Evolutionary conservation across 2,329 filamentous ascomycete genomes (phyloP), one percentile per base, ranked within the genome.

Genomic region (Westerdykella aurantiaca): DNA sequence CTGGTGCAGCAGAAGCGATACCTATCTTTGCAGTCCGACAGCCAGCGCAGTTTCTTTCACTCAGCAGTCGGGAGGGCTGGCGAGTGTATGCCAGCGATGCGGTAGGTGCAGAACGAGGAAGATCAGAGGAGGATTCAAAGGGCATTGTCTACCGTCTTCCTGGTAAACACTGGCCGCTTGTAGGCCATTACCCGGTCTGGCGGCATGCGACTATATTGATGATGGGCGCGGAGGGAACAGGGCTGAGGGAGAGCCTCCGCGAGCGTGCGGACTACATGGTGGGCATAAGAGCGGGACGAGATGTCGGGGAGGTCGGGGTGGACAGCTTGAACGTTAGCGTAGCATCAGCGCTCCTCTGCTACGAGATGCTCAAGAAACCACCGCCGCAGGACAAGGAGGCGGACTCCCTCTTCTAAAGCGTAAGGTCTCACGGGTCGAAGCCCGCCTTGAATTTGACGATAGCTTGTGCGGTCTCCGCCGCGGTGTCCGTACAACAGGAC

Each of bases 261-360:
- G 79, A 77, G 34, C 75, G 79, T 45, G 83, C 86, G 0, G 81
- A 95, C 58, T 70, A 70, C 16, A 72, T 74, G 21, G 72, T 83
- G 13, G 76, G 82, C 6, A 87, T 98, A 42, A 52, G 78, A 64
- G 64, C 77, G 65, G 65, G 69, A 52, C 51, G 76, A 67, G 50
- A 56, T 2, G 34, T 70, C 60, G 49, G 72, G 57, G 62, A 77
- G 58, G 63, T 81, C 53, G 62, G 76, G 1, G 81, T 98, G 2
- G 91, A 97, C 67, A 95, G 89, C 65, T 70, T 98, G 64, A 97
- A 98, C 63, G 93, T 97, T 33, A 88, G 87, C 60, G 90, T 95
- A 16, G 91, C 93, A 1, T 81, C 87, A 6, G 88, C 81, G 1
- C 71, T 97, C 39, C 69, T 97, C 40, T 83, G 83, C 49, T 78